A percentile compares a stretch with the other conserved stretches of the same genome.
These are phyloP conservation scores for Geotrichum bryndzae DNA, from an alignment of 1,139 yeast species.

Conservation along the genomic window DNA sequence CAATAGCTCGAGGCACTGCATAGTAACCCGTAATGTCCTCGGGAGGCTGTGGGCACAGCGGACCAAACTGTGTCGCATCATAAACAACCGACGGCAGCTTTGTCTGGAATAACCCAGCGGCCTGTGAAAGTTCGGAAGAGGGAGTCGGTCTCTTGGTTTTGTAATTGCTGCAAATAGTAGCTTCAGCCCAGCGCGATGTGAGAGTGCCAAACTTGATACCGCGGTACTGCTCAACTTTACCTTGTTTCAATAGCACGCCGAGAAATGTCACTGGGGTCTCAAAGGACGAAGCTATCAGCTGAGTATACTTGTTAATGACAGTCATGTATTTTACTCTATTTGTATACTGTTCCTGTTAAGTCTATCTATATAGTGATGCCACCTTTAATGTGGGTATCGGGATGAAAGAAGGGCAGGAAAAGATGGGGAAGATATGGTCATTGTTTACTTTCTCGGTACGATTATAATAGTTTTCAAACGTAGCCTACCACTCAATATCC, in stretches of 20 bases:
- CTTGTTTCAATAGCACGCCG: slow-evolving; percentile 1
- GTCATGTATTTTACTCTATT: background rate
- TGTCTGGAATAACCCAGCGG: background rate
- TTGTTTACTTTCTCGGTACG: background rate
- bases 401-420: background rate
- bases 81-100: background rate
- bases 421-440: background rate
- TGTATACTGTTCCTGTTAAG: background rate
- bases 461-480: background rate
- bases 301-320: background rate
- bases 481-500: background rate
- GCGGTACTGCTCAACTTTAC: slow-evolving; percentile 14
- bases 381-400: background rate
- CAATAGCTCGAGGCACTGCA: slow-evolving; percentile 8
- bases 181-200: slow-evolving; percentile 14
- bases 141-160: background rate
- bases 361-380: too few species aligned
- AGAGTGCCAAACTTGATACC: slow-evolving; percentile 17
- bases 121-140: background rate
- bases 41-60: slow-evolving; percentile 15
- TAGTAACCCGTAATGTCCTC: slow-evolving; percentile 17
- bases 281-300: slow-evolving; percentile 1
- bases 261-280: slow-evolving; percentile 11
- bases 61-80: slow-evolving; percentile 17
- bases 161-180: slow-evolving; percentile 1